These are phyloP conservation scores for Brassica incana DNA, from an alignment of 345 rosid species.

Conservation along the genomic window DNA sequence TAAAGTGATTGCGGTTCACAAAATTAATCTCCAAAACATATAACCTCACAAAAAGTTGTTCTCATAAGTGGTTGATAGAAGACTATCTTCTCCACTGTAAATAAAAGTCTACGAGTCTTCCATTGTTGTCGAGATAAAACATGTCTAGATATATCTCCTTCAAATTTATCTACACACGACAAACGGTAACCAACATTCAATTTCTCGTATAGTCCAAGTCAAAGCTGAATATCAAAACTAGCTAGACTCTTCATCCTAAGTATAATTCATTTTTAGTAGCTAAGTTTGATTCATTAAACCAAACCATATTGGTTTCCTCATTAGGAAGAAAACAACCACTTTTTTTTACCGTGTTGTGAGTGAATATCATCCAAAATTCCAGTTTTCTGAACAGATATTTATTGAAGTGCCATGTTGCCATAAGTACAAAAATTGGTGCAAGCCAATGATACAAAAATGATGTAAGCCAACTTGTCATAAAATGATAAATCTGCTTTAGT, in stretches of 20 bases:
- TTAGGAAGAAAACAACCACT: neutral
- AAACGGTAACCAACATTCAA: neutral
- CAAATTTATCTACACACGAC: neutral
- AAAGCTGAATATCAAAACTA: neutral
- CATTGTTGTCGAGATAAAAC: too few relatives aligned
- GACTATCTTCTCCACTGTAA: too few relatives aligned
- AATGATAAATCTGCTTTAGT: constrained; percentile 20
- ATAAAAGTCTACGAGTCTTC: too few relatives aligned
- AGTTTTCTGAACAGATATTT: neutral
- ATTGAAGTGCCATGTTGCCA: neutral
- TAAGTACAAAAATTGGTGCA: neutral
- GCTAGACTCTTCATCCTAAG: neutral
- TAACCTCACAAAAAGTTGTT: neutral
- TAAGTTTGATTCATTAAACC: neutral
- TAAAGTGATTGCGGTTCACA: too few relatives aligned
- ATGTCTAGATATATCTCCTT: neutral
- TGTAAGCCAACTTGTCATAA: constrained; percentile 11
- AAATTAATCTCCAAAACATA: neutral
- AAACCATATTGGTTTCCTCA: neutral
- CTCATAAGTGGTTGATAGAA: neutral
- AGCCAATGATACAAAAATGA: too few relatives aligned
- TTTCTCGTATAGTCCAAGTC: neutral
- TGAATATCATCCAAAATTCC: neutral
- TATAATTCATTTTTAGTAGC: neutral
- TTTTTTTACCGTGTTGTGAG: neutral